Conservation (phyloP, 768 basidiomycete genomes). For the Postia placenta region DNA sequence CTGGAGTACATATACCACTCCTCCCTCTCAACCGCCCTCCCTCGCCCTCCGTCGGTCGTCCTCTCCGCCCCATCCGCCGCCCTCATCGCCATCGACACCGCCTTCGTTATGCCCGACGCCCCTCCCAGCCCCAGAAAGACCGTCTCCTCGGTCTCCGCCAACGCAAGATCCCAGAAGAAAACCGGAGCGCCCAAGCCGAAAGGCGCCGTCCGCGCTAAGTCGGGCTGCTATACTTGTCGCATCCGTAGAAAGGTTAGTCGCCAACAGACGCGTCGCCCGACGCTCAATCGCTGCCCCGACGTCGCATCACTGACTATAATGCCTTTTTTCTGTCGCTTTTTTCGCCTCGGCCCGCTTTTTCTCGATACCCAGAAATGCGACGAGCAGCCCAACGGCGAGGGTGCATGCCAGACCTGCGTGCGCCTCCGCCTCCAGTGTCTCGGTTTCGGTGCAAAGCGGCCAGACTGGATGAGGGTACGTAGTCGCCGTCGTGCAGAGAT, state of each 20-base stretch:
- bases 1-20: constrained; percentile 29
- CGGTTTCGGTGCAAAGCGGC: constrained; percentile 80
- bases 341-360: constrained; percentile 9
- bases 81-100: neutral
- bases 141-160: constrained; percentile 25
- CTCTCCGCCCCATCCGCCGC: constrained; percentile 7
- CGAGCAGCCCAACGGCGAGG: constrained; percentile 56
- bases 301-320: constrained; percentile 1
- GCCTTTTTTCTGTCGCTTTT: constrained; percentile 13
- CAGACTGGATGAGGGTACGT: constrained; percentile 77
- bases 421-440: constrained; percentile 81
- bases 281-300: constrained; percentile 2
- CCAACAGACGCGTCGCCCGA: constrained; percentile 11
- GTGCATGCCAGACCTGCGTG: constrained; percentile 68
- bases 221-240: constrained; percentile 85
- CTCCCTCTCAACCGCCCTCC: constrained; percentile 24
- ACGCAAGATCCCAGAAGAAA: constrained; percentile 28
- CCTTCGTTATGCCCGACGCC: constrained; percentile 27
- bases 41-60: constrained; percentile 15
- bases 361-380: constrained; percentile 66
- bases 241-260: constrained; percentile 70
- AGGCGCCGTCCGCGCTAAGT: constrained; percentile 80
- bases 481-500: constrained; percentile 5
- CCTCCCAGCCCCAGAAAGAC: constrained; percentile 26
- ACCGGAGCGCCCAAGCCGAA: constrained; percentile 64